Evolutionary conservation across 2,329 filamentous ascomycete genomes (phyloP).

Genomic region (Ophiosphaerella korrae): DNA sequence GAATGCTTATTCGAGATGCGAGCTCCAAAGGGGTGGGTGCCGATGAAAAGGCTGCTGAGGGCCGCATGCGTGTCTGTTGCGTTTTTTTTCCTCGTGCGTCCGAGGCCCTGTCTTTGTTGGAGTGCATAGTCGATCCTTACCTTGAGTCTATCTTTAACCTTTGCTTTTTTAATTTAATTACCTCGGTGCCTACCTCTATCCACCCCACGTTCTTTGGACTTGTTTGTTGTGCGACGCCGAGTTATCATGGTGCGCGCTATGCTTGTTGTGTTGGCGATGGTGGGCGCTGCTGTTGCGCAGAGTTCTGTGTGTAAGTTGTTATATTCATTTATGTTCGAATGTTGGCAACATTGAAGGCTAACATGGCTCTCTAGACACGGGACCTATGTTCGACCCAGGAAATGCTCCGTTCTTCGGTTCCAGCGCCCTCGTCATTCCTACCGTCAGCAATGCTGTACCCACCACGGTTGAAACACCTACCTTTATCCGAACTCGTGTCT

Average conservation of each 20-base stretch:
- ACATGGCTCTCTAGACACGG: constrained; percentile 13
- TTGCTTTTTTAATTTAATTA: not conserved
- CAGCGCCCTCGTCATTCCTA: constrained; percentile 21
- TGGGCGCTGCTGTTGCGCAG: constrained; percentile 13
- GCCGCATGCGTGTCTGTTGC: not conserved
- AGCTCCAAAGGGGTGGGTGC: too few species aligned
- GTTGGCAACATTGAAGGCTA: not conserved
- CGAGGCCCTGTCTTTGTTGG: not conserved
- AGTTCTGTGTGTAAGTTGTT: constrained; percentile 11
- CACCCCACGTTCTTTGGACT: not conserved
- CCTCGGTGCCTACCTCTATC: not conserved
- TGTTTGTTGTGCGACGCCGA: not conserved
- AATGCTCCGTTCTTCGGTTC: constrained; percentile 25
- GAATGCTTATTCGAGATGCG: constrained; percentile 3
- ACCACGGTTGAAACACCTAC: constrained; percentile 10
- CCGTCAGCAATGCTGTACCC: constrained; percentile 11
- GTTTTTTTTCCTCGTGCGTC: constrained; percentile 2
- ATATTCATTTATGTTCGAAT: not conserved
- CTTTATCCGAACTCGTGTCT: constrained; percentile 6
- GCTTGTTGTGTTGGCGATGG: constrained; percentile 14
- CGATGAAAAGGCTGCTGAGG: too few species aligned
- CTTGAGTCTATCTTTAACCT: not conserved
- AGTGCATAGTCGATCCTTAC: constrained; percentile 5
- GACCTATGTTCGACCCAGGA: constrained; percentile 24
- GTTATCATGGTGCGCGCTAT: constrained; percentile 16